Evolutionary conservation across 371 early-diverging fungal species (phyloP), one percentile per base, ranked within the genome.

Genomic region (Mortierella sp.): DNA sequence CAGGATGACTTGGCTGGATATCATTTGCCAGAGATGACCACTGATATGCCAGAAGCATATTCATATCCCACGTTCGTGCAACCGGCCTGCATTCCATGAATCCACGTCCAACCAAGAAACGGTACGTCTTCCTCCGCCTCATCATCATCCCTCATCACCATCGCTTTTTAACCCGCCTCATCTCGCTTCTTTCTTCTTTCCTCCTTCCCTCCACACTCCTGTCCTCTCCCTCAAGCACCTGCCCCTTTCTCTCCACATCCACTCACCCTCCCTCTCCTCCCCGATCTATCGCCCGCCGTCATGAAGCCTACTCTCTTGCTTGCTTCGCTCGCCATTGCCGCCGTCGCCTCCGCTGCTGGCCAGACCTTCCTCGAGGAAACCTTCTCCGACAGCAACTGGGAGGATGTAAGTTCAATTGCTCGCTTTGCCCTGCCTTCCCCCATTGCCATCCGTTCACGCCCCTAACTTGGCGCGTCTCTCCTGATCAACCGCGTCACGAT

Each of bases 301-400:
- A 86, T 87, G 88, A 87, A 86, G 82, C 62, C 85, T 55, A 81
- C 80, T 56, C 83, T 86, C 34, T 71, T 87, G 63, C 81, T 85
- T 65, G 82, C 83, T 69, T 69, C 88, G 31, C 76, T 92, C 49
- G 89, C 89, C 57, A 82, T 91, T 63, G 81, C 89, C 58, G 80
- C 90, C 41, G 78, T 91, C 37, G 87, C 85, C 54, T 84, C 91
- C 57, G 88, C 88, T 64, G 81, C 77, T 45, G 92, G 87, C 57
- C 85, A 92, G 76, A 88, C 93, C 58, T 95, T 90, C 86, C 88
- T 94, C 61, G 87, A 94, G 80, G 96, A 96, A 81, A 90, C 91
- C 59, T 96, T 96, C 74, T 83, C 87, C 60, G 85, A 89, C 71
- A 81, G 81, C 57, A 84, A 81, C 45, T 87, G 88, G 89, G 83